Base-by-base conservation (phyloP, 805 yeast genomes). In the Metschnikowia peoriensis region DNA sequence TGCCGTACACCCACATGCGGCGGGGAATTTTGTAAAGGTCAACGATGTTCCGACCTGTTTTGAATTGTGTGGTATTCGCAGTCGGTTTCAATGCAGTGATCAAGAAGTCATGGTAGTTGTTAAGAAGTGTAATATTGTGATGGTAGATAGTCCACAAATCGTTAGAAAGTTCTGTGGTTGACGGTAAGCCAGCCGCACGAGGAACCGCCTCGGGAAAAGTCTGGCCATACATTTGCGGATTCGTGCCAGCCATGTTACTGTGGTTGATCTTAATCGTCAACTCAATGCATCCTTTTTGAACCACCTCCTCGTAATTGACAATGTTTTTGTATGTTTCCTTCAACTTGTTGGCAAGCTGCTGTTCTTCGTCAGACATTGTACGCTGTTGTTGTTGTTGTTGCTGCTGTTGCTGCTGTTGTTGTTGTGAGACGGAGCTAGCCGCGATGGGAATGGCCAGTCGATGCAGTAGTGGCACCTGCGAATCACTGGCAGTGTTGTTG, bases 1-100 rank as follows among this genome's bases (percentile, higher is more conserved):
- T 83, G 28, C 96, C 96, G 66, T 88, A 88, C 8, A 88, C 92
- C 94, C 94, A 88, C 75, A 88, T 76, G 60, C 94, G 73, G 61
- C 93, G 76, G 37, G 89, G 88, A 41, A 88, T 86, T 66, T 90
- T 83, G 66, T 88, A 88, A 40, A 86, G 80, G 57, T 85, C 86
- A 7, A 88, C 88, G 45, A 88, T 82, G 58, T 87, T 89, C 63
- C 83, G 84, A 2, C 94, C 94, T 2, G 91, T 83, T 63, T 83
- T 85, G 35, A 87, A 85, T 52, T 72, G 75, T 14, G 73, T 70
- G 44, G 71, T 71, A 54, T 72, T 73, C 4, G 82, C 73, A 6
- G 77, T 67, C 15, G 91, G 90, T 46, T 85, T 80, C 55, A 86
- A 72, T 1, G 92, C 89, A 16, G 88, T 84, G 12, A 86, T 78